Evolutionary conservation across 176 grass and related monocot genomes (phyloP).

Genomic region (Eremochloa ophiuroides): DNA sequence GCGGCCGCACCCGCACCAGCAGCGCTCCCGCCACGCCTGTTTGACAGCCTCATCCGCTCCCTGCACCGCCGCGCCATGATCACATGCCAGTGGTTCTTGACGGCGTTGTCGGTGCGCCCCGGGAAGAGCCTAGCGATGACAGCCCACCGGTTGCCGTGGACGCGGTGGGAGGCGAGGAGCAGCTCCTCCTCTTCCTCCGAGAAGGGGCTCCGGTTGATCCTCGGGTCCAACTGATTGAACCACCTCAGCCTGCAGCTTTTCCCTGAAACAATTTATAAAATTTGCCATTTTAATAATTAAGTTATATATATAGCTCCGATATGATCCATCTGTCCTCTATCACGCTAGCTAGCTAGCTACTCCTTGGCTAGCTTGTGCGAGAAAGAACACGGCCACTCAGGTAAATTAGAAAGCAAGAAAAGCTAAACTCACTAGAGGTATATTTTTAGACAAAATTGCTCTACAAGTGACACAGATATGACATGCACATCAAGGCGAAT

Average conservation of each 20-base stretch:
- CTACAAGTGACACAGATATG: constrained; percentile 38
- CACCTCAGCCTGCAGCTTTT: constrained; percentile 97
- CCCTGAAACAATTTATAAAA: constrained; percentile 45
- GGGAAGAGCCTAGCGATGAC: constrained; percentile 92
- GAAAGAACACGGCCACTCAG: constrained; percentile 2
- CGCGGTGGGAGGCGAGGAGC: constrained; percentile 72
- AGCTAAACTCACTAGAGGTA: background rate
- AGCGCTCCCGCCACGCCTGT: background rate
- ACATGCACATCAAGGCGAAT: constrained; percentile 37
- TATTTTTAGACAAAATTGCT: constrained; percentile 26
- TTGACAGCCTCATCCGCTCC: constrained; percentile 37
- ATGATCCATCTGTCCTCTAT: too few relatives aligned
- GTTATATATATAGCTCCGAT: background rate
- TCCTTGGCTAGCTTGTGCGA: constrained; percentile 1
- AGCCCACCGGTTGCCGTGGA: constrained; percentile 88
- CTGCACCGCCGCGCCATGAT: constrained; percentile 79
- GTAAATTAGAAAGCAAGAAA: constrained; percentile 48
- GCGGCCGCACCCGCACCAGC: background rate
- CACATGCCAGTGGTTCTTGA: constrained; percentile 99
- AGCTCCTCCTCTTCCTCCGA: constrained; percentile 84
- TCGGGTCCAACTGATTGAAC: constrained; percentile 95
- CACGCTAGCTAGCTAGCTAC: background rate
- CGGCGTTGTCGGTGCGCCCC: constrained; percentile 92
- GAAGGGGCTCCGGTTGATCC: constrained; percentile 88
- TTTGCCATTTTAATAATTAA: constrained; percentile 27